Evolutionary conservation across 768 basidiomycete genomes (phyloP), one percentile per base, ranked within the genome.

Genomic region (Mycena olivaceomarginata): DNA sequence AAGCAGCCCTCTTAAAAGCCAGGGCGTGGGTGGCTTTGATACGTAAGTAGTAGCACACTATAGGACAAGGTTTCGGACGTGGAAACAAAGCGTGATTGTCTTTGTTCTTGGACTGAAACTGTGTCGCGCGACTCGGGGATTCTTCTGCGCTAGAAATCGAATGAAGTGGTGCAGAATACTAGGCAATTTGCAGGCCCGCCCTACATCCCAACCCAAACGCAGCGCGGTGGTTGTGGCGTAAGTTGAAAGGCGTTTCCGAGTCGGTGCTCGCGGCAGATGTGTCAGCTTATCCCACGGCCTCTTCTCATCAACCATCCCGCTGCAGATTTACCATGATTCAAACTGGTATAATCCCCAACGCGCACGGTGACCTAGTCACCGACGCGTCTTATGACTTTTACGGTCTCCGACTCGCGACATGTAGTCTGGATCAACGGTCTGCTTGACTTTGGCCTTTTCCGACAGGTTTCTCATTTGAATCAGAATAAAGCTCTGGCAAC

Each of bases 331-430:
- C 31, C 22, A 95, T 96, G 93, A 92, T 96, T 65, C 95, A 96
- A 85, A 94, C 94, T 6, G 94, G 94, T 11, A 88, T 97, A 16
- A 94, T 97, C 76, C 92, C 90, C 72, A 94, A 92, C 79, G 94
- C 94, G 7, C 96, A 97, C 85, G 90, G 87, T 68, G 96, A 97
- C 83, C 91, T 97, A 39, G 89, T 97, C 41, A 96, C 96, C 0
- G 97, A 98, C 86, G 91, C 95, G 71, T 91, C 93, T 15, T 98
- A 97, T 82, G 96, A 98, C 82, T 98, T 95, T 84, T 98, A 98
- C 83, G 97, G 97, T 4, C 90, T 93, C 20, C 90, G 91, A 69
- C 89, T 97, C 46, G 96, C 95, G 11, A 96, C 96, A 0, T 95
- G 94, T 80, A 91, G 95, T 77, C 88, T 97, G 18, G 96, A 97